These are phyloP conservation scores for Chaetomium globosum DNA, from an alignment of 2,329 filamentous ascomycete species.

Conservation along the genomic window DNA sequence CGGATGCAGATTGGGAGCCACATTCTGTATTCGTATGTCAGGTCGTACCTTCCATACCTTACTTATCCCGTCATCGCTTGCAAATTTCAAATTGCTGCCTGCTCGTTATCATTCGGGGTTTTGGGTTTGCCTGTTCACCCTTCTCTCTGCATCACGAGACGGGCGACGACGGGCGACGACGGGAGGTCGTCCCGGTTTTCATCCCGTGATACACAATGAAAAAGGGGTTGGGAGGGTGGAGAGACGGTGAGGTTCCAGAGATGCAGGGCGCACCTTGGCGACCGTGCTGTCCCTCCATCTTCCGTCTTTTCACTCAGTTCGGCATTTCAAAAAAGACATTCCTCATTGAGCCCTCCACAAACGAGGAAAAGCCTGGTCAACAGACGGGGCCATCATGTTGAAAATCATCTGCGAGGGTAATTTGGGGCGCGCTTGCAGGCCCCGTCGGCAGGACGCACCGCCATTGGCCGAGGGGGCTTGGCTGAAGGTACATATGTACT, in stretches of 20 bases:
- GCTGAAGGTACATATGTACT: slow-evolving; percentile 32
- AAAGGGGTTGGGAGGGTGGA: not conserved
- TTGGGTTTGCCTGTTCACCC: not conserved
- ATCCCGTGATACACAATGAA: not conserved
- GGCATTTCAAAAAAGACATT: slow-evolving; percentile 7
- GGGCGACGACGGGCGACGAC: not conserved
- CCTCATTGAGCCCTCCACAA: slow-evolving; percentile 16
- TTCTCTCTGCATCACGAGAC: not conserved
- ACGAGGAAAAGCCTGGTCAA: slow-evolving; percentile 19
- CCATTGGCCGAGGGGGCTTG: slow-evolving; percentile 21
- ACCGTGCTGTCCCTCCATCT: not conserved
- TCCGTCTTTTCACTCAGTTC: slow-evolving; percentile 8
- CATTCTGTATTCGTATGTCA: not conserved
- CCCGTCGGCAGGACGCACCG: slow-evolving; percentile 17
- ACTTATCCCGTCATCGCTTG: not conserved
- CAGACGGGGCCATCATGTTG: slow-evolving; percentile 21
- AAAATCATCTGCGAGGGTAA: slow-evolving; percentile 27
- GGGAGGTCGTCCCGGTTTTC: not conserved
- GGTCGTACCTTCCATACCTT: too few relatives aligned
- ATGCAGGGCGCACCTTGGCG: slow-evolving; percentile 4
- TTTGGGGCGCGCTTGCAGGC: slow-evolving; percentile 26
- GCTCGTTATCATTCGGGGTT: not conserved
- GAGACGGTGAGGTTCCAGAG: not conserved
- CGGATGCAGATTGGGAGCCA: slow-evolving; percentile 10
- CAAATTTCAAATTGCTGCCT: slow-evolving; percentile 10